Evolutionary conservation across 352 stramenopile genomes (phyloP), one percentile per base, ranked within the genome.

Genomic region (Globisporangium nunn): DNA sequence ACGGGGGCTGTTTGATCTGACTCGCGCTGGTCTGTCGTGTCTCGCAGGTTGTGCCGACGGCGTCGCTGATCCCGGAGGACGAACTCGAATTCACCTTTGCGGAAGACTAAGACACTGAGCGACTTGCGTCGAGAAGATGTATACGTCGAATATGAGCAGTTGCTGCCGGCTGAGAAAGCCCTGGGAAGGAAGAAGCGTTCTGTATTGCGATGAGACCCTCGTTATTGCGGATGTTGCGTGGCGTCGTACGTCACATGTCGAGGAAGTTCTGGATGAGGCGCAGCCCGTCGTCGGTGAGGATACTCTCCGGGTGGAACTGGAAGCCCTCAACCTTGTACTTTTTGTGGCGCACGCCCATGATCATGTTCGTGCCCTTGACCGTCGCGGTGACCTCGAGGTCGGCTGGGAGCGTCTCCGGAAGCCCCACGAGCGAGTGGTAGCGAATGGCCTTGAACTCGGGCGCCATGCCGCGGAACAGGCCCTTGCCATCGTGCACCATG

Each of bases 241-340:
- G 37, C 11, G 47, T 52, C 14, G 12, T 17, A 35, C 15, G 15
- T 54, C 29, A 91, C 85, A 95, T 92, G 60, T 88, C 76, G 51
- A 95, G 67, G 61, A 95, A 95, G 64, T 93, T 94, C 62, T 88
- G 77, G 59, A 94, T 91, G 57, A 95, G 81, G 39, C 73, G 76
- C 62, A 90, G 78, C 30, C 86, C 86, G 61, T 86, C 76, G 43
- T 91, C 71, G 4, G 86, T 95, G 50, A 92, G 70, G 55, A 95
- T 94, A 58, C 82, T 93, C 57, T 95, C 86, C 0, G 86, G 86
- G 69, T 95, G 86, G 67, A 95, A 95, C 66, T 95, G 86, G 61
- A 91, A 88, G 55, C 84, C 86, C 62, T 95, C 84, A 47, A 95
- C 72, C 60, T 90, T 87, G 68, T 78, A 81, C 74, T 83, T 74